Base-by-base conservation (phyloP, 1,284 basidiomycete genomes). In the Puccinia horiana region DNA sequence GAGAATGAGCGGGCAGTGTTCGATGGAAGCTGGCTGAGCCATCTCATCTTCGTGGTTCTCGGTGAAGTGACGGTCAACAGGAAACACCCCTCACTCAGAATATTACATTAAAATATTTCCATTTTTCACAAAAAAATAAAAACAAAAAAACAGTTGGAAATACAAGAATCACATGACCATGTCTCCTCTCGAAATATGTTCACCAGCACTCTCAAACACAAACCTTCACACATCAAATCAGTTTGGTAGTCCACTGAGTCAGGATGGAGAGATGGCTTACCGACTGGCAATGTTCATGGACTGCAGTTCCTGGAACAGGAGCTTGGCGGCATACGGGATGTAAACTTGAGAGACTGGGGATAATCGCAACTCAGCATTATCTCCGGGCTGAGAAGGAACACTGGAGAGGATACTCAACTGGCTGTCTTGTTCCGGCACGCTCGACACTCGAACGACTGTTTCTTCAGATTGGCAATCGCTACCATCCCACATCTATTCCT, bases 391-490 rank as follows among this genome's bases (percentile, higher is more conserved):
- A 94, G 86, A 95, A 95, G 56, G 94, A 94, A 88, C n/a, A n/a
- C n/a, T n/a, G 95, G 94, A 86, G 94, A 94, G 29, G 95, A 87
- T 85, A 96, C 94, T 81, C 93, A 95, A 86, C 93, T 93, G 69
- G 93, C 93, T 49, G 95, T 96, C 89, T 95, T 96, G 89, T 97
- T 98, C 86, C 95, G 93, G 88, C 95, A 98, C 58, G 95, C 92
- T 82, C 94, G 91, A 86, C 93, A 95, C 85, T 89, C 88, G 86
- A 89, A 89, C 79, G 88, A 87, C 84, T 89, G 89, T 86, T 89
- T 89, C 84, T 89, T 89, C 84, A 98, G 89, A 87, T 97, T 97
- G 9, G 95, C 95, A 86, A 97, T 95, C 1, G 95, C 95, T 37
- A 94, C 96, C 83, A 98, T 89, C 85, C 95, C 96, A 86, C 95